phyloP scores from a whole-genome alignment of 768 basidiomycete species.

The Chalciporus chontae region DNA sequence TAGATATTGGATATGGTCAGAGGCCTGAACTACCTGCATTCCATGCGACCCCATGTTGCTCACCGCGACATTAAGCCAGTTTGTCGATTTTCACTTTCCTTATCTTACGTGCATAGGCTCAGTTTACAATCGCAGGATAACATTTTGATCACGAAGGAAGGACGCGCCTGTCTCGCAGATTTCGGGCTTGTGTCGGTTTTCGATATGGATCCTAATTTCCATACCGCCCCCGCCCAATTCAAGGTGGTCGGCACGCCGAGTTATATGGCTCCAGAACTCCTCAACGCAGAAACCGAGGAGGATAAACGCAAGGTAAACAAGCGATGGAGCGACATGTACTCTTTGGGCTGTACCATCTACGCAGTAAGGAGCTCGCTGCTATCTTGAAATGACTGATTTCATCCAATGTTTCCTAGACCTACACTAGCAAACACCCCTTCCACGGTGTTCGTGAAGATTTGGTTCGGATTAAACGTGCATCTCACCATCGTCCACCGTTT shows the following conservation, averaged over 20 bases:
- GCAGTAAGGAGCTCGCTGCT: slow-evolving; percentile 5
- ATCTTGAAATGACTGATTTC: no score
- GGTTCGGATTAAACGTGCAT: background rate
- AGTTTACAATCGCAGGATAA: slow-evolving; percentile 36
- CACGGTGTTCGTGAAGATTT: background rate
- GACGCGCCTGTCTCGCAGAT: slow-evolving; percentile 46
- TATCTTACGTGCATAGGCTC: background rate
- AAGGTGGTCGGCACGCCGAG: slow-evolving; percentile 12
- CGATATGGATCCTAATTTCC: slow-evolving; percentile 12
- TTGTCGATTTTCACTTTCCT: slow-evolving; percentile 1
- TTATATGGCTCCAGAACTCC: slow-evolving; percentile 29
- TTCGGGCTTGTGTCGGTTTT: slow-evolving; percentile 38
- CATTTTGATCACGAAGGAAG: slow-evolving; percentile 21
- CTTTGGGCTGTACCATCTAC: slow-evolving; percentile 40
- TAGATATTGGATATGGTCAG: slow-evolving; percentile 42
- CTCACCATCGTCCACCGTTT: slow-evolving; percentile 11
- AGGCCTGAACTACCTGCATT: slow-evolving; percentile 44
- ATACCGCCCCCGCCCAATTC: slow-evolving; percentile 6
- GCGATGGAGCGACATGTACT: slow-evolving; percentile 38
- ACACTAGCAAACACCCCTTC: slow-evolving; percentile 16
- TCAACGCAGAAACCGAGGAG: background rate
- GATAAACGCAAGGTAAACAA: slow-evolving; percentile 19
- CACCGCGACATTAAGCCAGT: slow-evolving; percentile 33
- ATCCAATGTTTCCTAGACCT: slow-evolving; percentile 13
- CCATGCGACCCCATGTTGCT: slow-evolving; percentile 34